A percentile compares a stretch with the other conserved stretches of the same genome.
These are phyloP conservation scores for Kuraishia hungarica DNA, from an alignment of 805 yeast genomes.

Conservation along the genomic window DNA sequence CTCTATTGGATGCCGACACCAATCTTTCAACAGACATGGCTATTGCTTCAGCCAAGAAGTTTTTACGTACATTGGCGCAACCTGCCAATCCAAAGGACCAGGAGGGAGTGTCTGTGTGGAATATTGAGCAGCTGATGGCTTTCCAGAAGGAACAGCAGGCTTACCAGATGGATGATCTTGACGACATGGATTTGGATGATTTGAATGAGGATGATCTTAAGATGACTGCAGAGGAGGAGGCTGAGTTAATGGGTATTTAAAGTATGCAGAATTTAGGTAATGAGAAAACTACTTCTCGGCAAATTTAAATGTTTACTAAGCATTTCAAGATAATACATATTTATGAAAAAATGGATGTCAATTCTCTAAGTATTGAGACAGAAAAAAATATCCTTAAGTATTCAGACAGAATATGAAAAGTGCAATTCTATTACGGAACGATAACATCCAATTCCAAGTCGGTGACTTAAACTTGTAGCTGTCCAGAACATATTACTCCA, in stretches of 20 bases:
- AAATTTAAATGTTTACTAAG: too few species aligned
- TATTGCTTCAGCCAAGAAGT: conserved; percentile 86
- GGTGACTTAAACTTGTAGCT: too few species aligned
- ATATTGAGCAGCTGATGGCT: conserved; percentile 50
- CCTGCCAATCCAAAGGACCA: conserved; percentile 85
- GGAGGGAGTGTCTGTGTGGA: conserved; percentile 95
- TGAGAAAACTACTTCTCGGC: too few species aligned
- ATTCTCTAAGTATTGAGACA: neutral
- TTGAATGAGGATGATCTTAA: conserved; percentile 16
- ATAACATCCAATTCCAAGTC: too few species aligned
- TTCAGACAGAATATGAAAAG: too few species aligned
- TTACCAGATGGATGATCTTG: conserved; percentile 10
- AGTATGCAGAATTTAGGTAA: too few species aligned
- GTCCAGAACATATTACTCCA: too few species aligned
- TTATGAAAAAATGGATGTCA: too few species aligned
- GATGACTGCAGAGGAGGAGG: conserved; percentile 11
- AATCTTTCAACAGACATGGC: conserved; percentile 97
- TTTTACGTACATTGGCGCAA: conserved; percentile 88
- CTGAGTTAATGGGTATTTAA: conserved; percentile 7
- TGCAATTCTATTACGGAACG: too few species aligned
- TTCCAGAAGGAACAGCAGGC: conserved; percentile 46
- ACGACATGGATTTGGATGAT: conserved; percentile 21
- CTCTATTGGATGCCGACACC: conserved; percentile 81
- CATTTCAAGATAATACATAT: too few species aligned
- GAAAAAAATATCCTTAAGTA: neutral